Evolutionary conservation across 805 yeast genomes (phyloP).

Genomic region (Candida pseudoglaebosa): DNA sequence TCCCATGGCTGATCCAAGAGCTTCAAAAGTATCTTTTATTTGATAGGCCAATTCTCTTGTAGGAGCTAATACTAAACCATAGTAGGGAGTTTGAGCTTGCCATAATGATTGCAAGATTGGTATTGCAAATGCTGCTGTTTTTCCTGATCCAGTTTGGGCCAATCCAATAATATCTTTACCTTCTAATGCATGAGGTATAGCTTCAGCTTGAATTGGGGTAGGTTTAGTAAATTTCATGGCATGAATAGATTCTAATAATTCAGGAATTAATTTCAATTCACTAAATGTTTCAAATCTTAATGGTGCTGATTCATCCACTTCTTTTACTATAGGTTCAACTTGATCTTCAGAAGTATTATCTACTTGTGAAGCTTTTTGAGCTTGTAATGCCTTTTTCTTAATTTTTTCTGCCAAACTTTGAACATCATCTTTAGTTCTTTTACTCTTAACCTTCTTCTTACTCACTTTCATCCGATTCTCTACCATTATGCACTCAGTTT

Average conservation of each 20-base stretch:
- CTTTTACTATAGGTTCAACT: conserved; percentile 2
- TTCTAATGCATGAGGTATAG: conserved; percentile 85
- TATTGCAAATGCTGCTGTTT: conserved; percentile 97
- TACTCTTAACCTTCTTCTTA: conserved; percentile 14
- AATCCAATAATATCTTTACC: conserved; percentile 93
- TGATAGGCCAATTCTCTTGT: conserved; percentile 84
- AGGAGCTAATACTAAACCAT: conserved; percentile 83
- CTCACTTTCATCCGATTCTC: conserved; percentile 6
- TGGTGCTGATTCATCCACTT: conserved; percentile 18
- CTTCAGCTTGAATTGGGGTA: conserved; percentile 89
- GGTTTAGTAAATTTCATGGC: conserved; percentile 74
- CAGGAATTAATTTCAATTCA: conserved; percentile 67
- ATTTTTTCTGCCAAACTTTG: conserved; percentile 57
- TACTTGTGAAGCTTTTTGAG: conserved; percentile 12
- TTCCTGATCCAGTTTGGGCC: conserved; percentile 98
- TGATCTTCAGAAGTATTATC: conserved; percentile 6
- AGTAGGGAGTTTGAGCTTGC: conserved; percentile 84
- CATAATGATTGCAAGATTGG: conserved; percentile 90
- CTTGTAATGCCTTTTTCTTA: conserved; percentile 28
- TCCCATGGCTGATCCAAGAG: conserved; percentile 89
- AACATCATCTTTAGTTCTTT: conserved; percentile 28
- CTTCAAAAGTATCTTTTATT: conserved; percentile 92
- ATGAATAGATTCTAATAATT: conserved; percentile 74
- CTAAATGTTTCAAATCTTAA: conserved; percentile 39
- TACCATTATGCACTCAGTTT: not conserved